A percentile compares a stretch with the other conserved stretches of the same genome.
Conservation (phyloP, 345 rosid genomes). For the Linum tenue region DNA sequence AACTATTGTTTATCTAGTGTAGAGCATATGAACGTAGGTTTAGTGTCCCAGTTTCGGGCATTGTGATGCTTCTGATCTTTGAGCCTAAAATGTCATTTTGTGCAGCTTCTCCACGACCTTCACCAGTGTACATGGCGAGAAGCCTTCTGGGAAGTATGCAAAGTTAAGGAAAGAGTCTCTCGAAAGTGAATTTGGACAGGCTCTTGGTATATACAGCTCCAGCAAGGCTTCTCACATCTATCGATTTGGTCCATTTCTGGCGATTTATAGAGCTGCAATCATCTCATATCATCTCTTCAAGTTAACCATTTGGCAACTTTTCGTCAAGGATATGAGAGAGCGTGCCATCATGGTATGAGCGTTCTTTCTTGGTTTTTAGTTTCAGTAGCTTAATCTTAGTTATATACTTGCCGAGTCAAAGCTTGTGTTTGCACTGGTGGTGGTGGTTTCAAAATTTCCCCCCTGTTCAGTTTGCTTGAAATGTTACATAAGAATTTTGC, state of each 20-base stretch:
- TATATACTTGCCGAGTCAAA: not conserved
- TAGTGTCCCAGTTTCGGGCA: not conserved
- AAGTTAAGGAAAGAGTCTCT: slow-evolving; percentile 88
- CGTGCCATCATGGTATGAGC: slow-evolving; percentile 65
- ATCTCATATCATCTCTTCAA: slow-evolving; percentile 68
- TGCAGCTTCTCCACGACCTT: slow-evolving; percentile 51
- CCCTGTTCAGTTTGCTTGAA: not conserved
- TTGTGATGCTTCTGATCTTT: not conserved
- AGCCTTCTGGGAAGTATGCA: slow-evolving; percentile 76
- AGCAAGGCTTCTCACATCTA: slow-evolving; percentile 47
- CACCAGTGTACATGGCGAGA: slow-evolving; percentile 74
- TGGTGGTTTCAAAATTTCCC: not conserved
- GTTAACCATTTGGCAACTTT: slow-evolving; percentile 64
- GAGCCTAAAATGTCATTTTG: slow-evolving; percentile 6
- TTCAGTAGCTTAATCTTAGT: not conserved
- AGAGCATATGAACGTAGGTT: not conserved
- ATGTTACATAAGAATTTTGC: too few relatives aligned
- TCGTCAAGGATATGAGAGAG: slow-evolving; percentile 53
- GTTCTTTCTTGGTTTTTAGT: not conserved
- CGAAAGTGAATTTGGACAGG: slow-evolving; percentile 75
- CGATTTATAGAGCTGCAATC: slow-evolving; percentile 77
- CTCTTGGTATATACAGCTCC: slow-evolving; percentile 59
- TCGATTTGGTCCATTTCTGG: slow-evolving; percentile 76
- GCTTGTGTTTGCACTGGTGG: not conserved
- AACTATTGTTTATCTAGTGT: not conserved